Evolutionary conservation across 352 stramenopile genomes (phyloP).

Genomic region (Phytophthora citricola): DNA sequence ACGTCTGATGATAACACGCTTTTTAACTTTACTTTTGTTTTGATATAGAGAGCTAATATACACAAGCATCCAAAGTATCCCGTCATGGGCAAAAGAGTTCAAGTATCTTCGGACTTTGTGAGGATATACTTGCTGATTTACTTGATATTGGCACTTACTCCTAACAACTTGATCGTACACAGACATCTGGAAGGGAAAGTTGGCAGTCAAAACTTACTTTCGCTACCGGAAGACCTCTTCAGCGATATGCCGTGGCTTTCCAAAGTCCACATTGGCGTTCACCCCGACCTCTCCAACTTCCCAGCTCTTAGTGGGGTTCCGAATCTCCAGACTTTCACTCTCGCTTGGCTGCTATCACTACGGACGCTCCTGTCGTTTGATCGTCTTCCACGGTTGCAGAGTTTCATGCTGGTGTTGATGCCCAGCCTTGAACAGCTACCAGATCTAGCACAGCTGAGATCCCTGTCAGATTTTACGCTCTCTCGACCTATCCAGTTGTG

Average conservation of each 20-base stretch:
- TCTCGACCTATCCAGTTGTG: constrained; percentile 17
- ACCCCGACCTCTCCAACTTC: constrained; percentile 10
- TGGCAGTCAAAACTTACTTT: constrained; percentile 14
- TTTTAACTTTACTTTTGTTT: no score
- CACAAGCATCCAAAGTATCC: constrained; percentile 28
- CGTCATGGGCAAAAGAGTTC: constrained; percentile 26
- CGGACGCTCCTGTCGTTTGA: constrained; percentile 15
- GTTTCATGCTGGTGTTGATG: constrained; percentile 13
- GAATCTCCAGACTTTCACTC: constrained; percentile 29
- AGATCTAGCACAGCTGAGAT: constrained; percentile 10
- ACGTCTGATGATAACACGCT: background rate
- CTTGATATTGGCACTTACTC: no score
- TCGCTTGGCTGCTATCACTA: constrained; percentile 18
- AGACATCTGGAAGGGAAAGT: constrained; percentile 32
- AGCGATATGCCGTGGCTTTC: constrained; percentile 32
- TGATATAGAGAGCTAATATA: constrained; percentile 23
- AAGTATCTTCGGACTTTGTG: constrained; percentile 43
- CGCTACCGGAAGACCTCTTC: constrained; percentile 26
- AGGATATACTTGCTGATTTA: background rate
- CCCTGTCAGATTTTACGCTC: constrained; percentile 14
- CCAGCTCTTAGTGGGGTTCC: constrained; percentile 25
- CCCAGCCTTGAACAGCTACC: constrained; percentile 20
- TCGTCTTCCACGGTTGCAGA: constrained; percentile 7
- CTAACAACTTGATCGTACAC: no score
- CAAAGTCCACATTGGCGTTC: constrained; percentile 22